Base-by-base conservation (phyloP, 2,329 filamentous ascomycete genomes). In the Pezicula neosporulosa region DNA sequence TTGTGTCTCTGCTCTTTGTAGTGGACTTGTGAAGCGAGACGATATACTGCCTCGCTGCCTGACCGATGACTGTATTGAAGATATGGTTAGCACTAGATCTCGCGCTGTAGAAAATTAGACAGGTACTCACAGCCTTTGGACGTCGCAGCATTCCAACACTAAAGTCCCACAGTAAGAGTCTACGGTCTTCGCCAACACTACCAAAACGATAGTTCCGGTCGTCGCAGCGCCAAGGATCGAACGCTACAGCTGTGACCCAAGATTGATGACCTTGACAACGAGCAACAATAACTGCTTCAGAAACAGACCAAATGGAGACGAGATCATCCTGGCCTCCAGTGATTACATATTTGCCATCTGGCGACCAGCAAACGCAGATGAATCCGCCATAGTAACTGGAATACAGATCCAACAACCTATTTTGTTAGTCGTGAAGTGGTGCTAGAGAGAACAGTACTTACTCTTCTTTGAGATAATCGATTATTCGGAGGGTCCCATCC, bases 161-260 rank as follows among this genome's bases (percentile, higher is more conserved):
- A 68, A 99, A 99, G 73, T 99, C 94, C 94, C 94, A 99, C 12
- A 99, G 75, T 53, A 96, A 82, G 16, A 99, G 75, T 51, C 91
- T 81, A 62, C 92, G 90, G 67, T 99, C 94, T 66, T 97, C 93
- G 13, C 93, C 94, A 1, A 99, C 93, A 63, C 90, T 96, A 28
- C 94, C 94, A 63, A 99, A 96, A 1, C 94, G 83, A 70, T 99
- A 99, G 62, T 90, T 97, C 61, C 88, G 84, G 66, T 96, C 90
- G 65, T 99, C 94, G 65, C 94, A 99, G 56, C 92, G 82, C 94
- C 94, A 99, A 0, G 91, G 91, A 67, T 99, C 94, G 67, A 97
- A 99, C 3, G 90, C 90, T 37, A 99, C 90, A 15, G 86, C 85
- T 3, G 90, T 91, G 1, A 99, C 92, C 91, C 91, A 99, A 4